Base-by-base conservation (phyloP, 2,329 filamentous ascomycete genomes). In the Aureobasidium sp. region DNA sequence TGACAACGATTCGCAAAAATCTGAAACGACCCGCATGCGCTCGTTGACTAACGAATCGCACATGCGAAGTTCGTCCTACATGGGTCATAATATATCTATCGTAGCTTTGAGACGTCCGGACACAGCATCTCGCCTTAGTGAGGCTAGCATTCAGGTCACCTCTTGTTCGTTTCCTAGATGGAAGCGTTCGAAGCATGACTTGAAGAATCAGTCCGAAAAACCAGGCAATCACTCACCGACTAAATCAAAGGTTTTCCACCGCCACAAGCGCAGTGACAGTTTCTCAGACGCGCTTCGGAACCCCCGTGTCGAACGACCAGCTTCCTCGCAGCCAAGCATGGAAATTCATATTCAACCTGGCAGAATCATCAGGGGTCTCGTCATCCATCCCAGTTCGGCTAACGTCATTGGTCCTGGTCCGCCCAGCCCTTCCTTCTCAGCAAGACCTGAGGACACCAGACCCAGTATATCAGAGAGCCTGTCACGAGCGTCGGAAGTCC, bases 211-310 rank as follows among this genome's bases (percentile, higher is more conserved):
- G 12, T 17, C 45, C 3, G 39, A 49, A 8, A 63, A 17, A 22
- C 22, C 35, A n/a, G 29, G n/a, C 35, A 9, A 15, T 15, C 49
- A 22, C 19, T 57, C 59, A 2, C 44, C 44, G 15, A 3, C 8
- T 1, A 57, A 19, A 39, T 14, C 42, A 1, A 45, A 27, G n/a
- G 49, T 56, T 17, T 74, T 75, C 11, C 81, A 82, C 65, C 73
- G 78, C 2, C 91, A 96, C 74, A 92, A 91, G 73, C 86, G 91
- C 24, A 96, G 90, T 70, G 91, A 87, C 54, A 97, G 92, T 71
- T 87, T 94, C 68, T 90, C 89, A 0, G 90, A 97, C 74, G 93
- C 92, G 1, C 74, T 93, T 57, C 81, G 91, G 67, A 89, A 94
- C 69, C 74, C 86, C 77, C 75, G 83, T 60, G 74, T 80, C 12